Base-by-base conservation (phyloP, 306 rosid genomes). In the Sicyos baderoa region DNA sequence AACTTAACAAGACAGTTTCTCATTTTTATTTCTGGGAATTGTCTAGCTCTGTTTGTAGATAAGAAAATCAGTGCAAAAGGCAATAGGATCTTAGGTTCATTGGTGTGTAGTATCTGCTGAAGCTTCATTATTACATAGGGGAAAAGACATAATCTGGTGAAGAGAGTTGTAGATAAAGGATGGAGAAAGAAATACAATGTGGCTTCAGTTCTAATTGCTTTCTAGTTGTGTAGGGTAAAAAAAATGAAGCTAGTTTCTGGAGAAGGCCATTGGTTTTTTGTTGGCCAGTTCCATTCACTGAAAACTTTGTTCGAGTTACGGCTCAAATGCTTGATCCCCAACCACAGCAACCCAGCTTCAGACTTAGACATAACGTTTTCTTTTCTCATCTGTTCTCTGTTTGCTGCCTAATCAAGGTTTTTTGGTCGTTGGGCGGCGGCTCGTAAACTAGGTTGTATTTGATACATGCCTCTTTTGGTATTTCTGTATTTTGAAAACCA, bases 401-500 rank as follows among this genome's bases (percentile, higher is more conserved):
- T 55, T 70, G 69, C 78, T 37, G 75, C 85, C 85, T 83, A 80
- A 83, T 71, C 72, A 73, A 68, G 53, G 17, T 12, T 65, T 21
- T 64, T 79, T 80, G 80, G 87, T 62, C 76, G 68, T 83, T 80
- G 59, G 76, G 70, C 81, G 74, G 70, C 81, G 71, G 69, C 81
- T 15, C 32, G 62, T 66, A 55, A 55, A 54, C 68, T 56, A 52
- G 76, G 49, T 32, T 23, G 71, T 55, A 15, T 29, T 67, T 66
- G 64, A 54, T 74, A 22, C n/a, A n/a, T n/a, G n/a, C 62, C 53
- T 58, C 64, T 32, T 52, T 29, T 54, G 37, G 2, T 32, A 32
- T 4, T 32, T 56, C 27, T 25, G 3, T 25, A 25, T 25, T 25
- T 25, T 25, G 29, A 25, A 25, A 25, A 25, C 29, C 29, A 1